Evolutionary conservation across 257 asterid species (phyloP), one percentile per base, ranked within the genome.

Genomic region (Nicotiana obtusifolia): DNA sequence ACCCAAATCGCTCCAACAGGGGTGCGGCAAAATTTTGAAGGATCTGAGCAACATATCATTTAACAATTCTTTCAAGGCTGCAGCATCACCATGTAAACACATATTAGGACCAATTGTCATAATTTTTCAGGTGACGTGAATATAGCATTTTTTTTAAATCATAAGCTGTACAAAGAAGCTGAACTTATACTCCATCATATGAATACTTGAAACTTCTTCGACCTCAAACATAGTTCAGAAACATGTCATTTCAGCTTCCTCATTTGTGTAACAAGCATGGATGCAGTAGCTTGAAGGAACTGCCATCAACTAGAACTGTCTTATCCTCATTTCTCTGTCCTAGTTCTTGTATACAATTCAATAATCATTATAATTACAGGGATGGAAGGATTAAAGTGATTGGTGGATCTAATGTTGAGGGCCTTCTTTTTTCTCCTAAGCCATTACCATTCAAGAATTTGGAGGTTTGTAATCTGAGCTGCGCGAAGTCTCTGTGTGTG

Each of bases 321-420:
- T 22, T 7, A 73, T 73, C 61, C 61, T 24, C 79, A 49, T 73
- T 54, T 47, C 61, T 73, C 61, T 24, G 41, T 47, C 20, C 82
- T 80, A 64, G 37, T 61, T 80, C 65, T 65, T 53, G 22, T 33
- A 47, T 80, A 41, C 65, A 15, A 16, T 80, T 81, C 10, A 47
- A 4, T 49, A 47, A 24, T 84, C 75, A 61, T 33, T 79, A 61
- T 80, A 76, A 82, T 82, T 80, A 82, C 89, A 94, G 99, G 87
- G 99, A 96, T 91, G 98, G 98, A 68, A 90, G 94, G 91, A 96
- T 96, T 86, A 96, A 96, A 88, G 93, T 96, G 76, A 73, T 94
- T 64, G 95, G 98, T 62, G 99, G 97, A 83, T 88, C 89, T 87
- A 94, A 92, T 73, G 87, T 93, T 81, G 99, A 96, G 89, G 97